phyloP scores from a whole-genome alignment of 176 grass and related monocot genomes.

The Eremochloa ophiuroides region DNA sequence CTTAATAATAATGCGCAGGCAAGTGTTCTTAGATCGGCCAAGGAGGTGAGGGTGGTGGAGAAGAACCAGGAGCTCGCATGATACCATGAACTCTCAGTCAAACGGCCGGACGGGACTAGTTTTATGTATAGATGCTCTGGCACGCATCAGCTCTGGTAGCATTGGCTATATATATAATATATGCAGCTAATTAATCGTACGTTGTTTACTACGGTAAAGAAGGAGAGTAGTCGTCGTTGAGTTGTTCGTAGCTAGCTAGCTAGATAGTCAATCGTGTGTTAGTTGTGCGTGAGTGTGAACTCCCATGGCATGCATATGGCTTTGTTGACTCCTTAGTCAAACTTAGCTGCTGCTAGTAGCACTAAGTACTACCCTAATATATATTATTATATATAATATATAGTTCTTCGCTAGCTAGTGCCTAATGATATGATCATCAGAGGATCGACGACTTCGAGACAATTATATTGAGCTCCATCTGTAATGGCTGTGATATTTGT shows the following conservation, averaged over 20 bases:
- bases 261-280: constrained; percentile 16
- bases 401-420: background rate
- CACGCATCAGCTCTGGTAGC: constrained; percentile 19
- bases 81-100: constrained; percentile 20
- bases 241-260: constrained; percentile 3
- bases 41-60: constrained; percentile 95
- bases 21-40: constrained; percentile 51
- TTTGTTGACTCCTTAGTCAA: constrained; percentile 48
- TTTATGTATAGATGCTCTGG: constrained; percentile 43
- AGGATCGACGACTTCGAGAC: constrained; percentile 14
- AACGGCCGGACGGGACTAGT: background rate
- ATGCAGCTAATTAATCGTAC: background rate
- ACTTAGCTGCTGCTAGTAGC: constrained; percentile 20
- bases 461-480: background rate
- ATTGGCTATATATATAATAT: constrained; percentile 15
- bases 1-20: constrained; percentile 21
- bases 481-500: constrained; percentile 13
- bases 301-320: constrained; percentile 19
- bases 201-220: constrained; percentile 32
- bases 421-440: constrained; percentile 30
- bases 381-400: background rate
- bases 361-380: background rate
- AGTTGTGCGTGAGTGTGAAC: constrained; percentile 32
- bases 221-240: constrained; percentile 8
- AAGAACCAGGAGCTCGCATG: constrained; percentile 97